Conservation (phyloP, 768 basidiomycete genomes). For the Rhodotorula kratochvilovae region DNA sequence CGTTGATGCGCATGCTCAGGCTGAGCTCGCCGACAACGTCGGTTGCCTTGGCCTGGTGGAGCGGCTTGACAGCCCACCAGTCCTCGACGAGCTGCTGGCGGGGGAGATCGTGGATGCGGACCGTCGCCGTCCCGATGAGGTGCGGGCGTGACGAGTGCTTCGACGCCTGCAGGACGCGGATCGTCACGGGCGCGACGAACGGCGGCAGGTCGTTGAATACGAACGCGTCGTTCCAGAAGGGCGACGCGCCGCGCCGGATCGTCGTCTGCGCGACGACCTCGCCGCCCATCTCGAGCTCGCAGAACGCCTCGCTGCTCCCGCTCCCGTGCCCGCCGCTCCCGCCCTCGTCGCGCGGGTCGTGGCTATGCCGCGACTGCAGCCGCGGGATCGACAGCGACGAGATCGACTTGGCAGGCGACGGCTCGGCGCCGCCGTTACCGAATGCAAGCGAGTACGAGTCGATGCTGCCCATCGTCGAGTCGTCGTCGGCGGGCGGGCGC, state of each 20-base stretch:
- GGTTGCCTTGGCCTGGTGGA: slow-evolving; percentile 6
- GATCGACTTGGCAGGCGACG: neutral
- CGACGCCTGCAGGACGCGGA: slow-evolving; percentile 54
- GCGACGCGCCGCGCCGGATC: slow-evolving; percentile 58
- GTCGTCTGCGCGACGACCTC: slow-evolving; percentile 74
- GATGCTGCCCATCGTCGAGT: slow-evolving; percentile 43
- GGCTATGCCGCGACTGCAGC: neutral
- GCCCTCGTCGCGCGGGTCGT: neutral
- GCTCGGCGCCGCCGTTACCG: neutral
- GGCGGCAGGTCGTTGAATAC: slow-evolving; percentile 64
- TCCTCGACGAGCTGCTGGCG: slow-evolving; percentile 72
- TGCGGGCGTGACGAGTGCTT: slow-evolving; percentile 39
- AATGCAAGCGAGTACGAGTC: slow-evolving; percentile 14
- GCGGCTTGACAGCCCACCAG: slow-evolving; percentile 61
- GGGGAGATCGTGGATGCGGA: slow-evolving; percentile 66
- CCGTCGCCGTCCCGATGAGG: slow-evolving; percentile 57
- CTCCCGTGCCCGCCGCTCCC: slow-evolving; percentile 10
- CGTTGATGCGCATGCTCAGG: slow-evolving; percentile 67
- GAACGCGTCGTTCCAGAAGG: slow-evolving; percentile 81
- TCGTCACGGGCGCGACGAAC: slow-evolving; percentile 61
- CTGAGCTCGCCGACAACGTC: slow-evolving; percentile 64
- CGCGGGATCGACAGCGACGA: neutral
- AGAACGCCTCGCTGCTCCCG: slow-evolving; percentile 58
- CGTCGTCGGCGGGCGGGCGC: slow-evolving; percentile 8
- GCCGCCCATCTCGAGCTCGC: slow-evolving; percentile 62